These are phyloP conservation scores for Didymella keratinophila DNA, from an alignment of 2,329 filamentous ascomycete genomes.

Conservation along the genomic window DNA sequence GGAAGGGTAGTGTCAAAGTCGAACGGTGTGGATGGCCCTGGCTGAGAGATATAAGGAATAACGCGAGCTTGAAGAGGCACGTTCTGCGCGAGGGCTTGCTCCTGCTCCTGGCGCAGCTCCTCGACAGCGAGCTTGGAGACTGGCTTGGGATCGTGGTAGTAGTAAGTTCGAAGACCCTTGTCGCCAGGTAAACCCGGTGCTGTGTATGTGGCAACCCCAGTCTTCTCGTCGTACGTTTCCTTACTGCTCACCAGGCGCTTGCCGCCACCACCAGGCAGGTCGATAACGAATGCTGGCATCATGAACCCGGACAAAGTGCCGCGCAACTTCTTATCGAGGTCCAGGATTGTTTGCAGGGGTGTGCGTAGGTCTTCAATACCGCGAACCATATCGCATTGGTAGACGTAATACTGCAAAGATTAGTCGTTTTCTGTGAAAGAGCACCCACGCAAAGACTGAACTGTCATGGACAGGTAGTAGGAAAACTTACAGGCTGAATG, in stretches of 20 bases:
- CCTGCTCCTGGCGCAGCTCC: constrained; percentile 12
- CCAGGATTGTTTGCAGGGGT: constrained; percentile 65
- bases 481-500: constrained; percentile 61
- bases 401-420: constrained; percentile 66
- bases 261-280: constrained; percentile 69
- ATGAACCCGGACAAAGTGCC: constrained; percentile 69
- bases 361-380: constrained; percentile 70
- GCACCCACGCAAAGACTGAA: not conserved
- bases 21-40: not conserved
- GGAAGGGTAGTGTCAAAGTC: not conserved
- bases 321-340: constrained; percentile 65
- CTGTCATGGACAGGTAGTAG: not conserved
- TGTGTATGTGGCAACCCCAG: constrained; percentile 63
- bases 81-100: constrained; percentile 11
- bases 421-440: not conserved
- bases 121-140: constrained; percentile 1
- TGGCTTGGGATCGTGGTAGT: constrained; percentile 63
- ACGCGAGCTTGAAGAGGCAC: constrained; percentile 3
- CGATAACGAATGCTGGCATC: constrained; percentile 69
- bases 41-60: not conserved
- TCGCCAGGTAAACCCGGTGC: constrained; percentile 62
- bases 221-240: constrained; percentile 61
- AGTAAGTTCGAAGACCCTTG: constrained; percentile 55
- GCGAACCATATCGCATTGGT: constrained; percentile 69
- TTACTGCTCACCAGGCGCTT: constrained; percentile 66